Evolutionary conservation across 768 basidiomycete genomes (phyloP), one percentile per base, ranked within the genome.

Genomic region (Phylloporus sp.): DNA sequence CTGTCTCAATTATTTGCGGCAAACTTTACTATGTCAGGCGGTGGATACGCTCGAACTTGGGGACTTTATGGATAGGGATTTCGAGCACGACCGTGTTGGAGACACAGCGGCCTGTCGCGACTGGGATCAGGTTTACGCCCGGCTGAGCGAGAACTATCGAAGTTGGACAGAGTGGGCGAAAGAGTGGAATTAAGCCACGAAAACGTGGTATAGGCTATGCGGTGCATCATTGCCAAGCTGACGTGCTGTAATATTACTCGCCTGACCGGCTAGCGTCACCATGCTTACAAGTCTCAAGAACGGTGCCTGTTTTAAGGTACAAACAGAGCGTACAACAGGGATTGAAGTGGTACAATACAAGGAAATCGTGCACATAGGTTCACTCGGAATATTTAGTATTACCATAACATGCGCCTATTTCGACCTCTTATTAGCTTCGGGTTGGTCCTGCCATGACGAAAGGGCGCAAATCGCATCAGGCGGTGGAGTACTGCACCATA

Each of bases 1-100:
- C 18, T 55, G 53, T 21, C 44, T 54, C 33, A 54, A 54, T 3
- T 54, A 54, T 31, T 24, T 54, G 4, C 53, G 53, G 1, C 52
- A 54, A 18, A 49, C 38, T 4, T 15, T 54, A n/a, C 32, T 54
- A 6, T 54, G 53, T 44, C 46, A 54, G 37, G 53, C 53, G 8
- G 53, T 42, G 34, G 53, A 54, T 8, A 44, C 41, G 28, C 52
- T 54, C 5, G 53, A 54, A 9, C 38, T 54, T 9, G 53, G 53
- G 9, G 53, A 54, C 38, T 54, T 55, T n/a, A 44, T 54, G 53
- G 42, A 49, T 33, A 48, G 8, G 23, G 42, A 54, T 31, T 54
- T 36, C 9, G 46, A 54, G 24, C 29, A 36, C 1, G 42, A 54
- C 1, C 38, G 42, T n/a, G 38, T 54, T 8, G 53, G 52, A 13